Base-by-base conservation (phyloP, 495 filamentous ascomycete genomes). In the Copromyces sp. region DNA sequence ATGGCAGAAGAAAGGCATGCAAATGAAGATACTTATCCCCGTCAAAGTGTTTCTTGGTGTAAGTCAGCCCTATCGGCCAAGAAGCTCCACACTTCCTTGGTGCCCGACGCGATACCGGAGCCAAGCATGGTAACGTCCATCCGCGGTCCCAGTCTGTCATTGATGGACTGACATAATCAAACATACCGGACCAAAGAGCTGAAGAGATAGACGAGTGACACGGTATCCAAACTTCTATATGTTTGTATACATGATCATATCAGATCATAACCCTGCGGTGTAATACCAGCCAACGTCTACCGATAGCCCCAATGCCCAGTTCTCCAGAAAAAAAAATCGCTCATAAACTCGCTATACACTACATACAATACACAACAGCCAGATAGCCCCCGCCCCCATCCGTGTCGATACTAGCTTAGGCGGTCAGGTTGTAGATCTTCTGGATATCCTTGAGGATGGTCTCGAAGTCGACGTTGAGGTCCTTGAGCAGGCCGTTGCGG, bases 351-450 rank as follows among this genome's bases (percentile, higher is more conserved):
- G 53, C 53, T 61, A 35, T 35, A 35, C 53, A 61, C 24, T 61
- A 61, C 29, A 61, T 61, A 35, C 24, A 61, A 16, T 32, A 61
- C 24, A 59, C 11, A 40, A 53, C 45, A 45, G 20, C 17, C 42
- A n/a, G 29, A 53, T 29, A 24, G 6, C 12, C 45, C 39, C 11
- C 20, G 24, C 2, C 20, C 17, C 17, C n/a, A 45, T 8, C 3
- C 45, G 24, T 37, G 35, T 40, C 39, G 29, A 32, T 61, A 24
- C 24, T 24, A 20, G 20, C 29, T 61, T 61, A 61, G 4, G 80
- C 78, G 0, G 83, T 84, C 29, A 86, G 78, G 75, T 86, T 85
- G 70, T 87, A 88, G 69, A 88, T 87, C 85, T 88, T 88, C 78
- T 87, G 84, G 41, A 87, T 85, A 32, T 82, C 76, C 68, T 74